Evolutionary conservation across 371 early-diverging fungal species (phyloP).

Genomic region (Entomophthora muscae): DNA sequence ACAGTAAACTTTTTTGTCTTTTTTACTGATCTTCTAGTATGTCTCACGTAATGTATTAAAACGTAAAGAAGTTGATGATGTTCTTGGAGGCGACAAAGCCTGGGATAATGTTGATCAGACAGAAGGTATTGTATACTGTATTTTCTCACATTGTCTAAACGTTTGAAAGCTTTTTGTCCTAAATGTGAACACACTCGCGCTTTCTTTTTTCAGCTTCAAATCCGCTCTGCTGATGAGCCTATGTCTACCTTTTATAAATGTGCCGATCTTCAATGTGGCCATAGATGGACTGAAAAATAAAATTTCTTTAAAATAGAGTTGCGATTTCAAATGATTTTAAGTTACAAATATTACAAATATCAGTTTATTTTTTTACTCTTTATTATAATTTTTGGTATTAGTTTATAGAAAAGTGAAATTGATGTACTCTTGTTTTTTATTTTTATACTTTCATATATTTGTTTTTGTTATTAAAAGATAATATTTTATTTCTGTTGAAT

Average conservation of each 20-base stretch:
- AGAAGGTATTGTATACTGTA: slow-evolving; percentile 30
- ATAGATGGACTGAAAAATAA: slow-evolving; percentile 52
- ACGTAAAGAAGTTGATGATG: slow-evolving; percentile 83
- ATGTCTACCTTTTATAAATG: slow-evolving; percentile 80
- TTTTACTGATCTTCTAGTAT: neutral
- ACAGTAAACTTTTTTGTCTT: slow-evolving; percentile 16
- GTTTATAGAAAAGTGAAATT: no score
- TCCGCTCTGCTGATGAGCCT: slow-evolving; percentile 92
- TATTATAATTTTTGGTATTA: no score
- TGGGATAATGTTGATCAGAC: slow-evolving; percentile 87
- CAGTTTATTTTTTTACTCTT: no score
- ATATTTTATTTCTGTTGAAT: no score
- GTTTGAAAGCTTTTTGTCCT: slow-evolving; percentile 48
- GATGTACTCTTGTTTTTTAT: no score
- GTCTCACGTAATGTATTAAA: slow-evolving; percentile 23
- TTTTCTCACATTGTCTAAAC: neutral
- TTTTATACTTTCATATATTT: no score
- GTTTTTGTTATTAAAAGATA: no score
- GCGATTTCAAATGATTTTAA: no score
- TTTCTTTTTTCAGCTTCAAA: slow-evolving; percentile 86
- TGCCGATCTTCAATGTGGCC: slow-evolving; percentile 38
- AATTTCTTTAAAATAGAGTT: no score
- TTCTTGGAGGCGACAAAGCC: slow-evolving; percentile 76
- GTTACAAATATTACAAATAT: no score
- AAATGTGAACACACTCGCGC: slow-evolving; percentile 77